Base-by-base conservation (phyloP, 2,329 filamentous ascomycete genomes). In the Nemania diffusa region DNA sequence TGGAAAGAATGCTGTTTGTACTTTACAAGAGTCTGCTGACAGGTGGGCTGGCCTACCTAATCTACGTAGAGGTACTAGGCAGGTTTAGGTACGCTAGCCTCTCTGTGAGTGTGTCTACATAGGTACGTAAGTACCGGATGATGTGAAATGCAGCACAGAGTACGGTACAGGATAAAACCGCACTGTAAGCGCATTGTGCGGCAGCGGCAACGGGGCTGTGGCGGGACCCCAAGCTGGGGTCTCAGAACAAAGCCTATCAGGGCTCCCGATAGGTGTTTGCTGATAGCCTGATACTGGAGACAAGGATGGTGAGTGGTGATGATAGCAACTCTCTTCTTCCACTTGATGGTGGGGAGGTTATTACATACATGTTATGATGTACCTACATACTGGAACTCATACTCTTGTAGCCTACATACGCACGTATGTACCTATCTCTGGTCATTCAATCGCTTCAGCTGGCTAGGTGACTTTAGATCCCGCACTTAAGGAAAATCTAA, bases 191-290 rank as follows among this genome's bases (percentile, higher is more conserved):
- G 52, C 52, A 61, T 65, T 56, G 40, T 62, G 52, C 52, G 52
- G 52, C 55, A 48, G 37, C 60, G 57, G 57, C 52, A 66, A 67
- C 50, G 64, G 64, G 64, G 64, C 55, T 64, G 55, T 27, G 51
- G 55, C 50, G 55, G 64, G 50, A 55, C 64, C 32, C 50, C 11
- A 56, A 55, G 26, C 40, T 29, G 55, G 59, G 64, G 48, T 58
- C 53, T 50, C n/a, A 17, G 34, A 20, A 9, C 34, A 40, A 56
- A 34, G 56, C 62, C 61, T 68, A 65, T 65, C 51, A 67, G 32
- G n/a, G 13, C 13, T 26, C 2, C 29, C 55, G 60, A 67, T 64
- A 67, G 44, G 48, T 6, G 11, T 56, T 26, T 67, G 29, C 56
- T 50, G 56, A 59, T 59, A 67, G 55, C 58, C 51, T 53, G 53